Evolutionary conservation across 345 rosid species (phyloP).

Genomic region (Cardamine resedifolia): DNA sequence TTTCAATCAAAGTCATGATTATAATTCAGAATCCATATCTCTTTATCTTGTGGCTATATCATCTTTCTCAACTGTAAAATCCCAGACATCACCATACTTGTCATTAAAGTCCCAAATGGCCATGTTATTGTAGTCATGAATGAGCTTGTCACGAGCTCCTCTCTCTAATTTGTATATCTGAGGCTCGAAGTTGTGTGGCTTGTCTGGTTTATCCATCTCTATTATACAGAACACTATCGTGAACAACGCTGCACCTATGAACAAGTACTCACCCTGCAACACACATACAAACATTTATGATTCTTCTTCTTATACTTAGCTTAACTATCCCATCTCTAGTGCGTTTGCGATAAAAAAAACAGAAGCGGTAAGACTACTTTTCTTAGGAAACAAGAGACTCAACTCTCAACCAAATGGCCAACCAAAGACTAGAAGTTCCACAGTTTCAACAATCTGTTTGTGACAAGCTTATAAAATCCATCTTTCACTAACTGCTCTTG

Average conservation of each 20-base stretch:
- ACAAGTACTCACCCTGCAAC: slow-evolving; percentile 74
- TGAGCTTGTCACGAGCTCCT: slow-evolving; percentile 87
- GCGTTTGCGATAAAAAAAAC: neutral
- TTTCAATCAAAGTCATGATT: slow-evolving; percentile 2
- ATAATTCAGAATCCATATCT: slow-evolving; percentile 1
- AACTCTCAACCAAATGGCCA: neutral
- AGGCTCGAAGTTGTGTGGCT: slow-evolving; percentile 92
- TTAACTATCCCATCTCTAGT: neutral
- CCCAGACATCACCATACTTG: slow-evolving; percentile 93
- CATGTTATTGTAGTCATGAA: slow-evolving; percentile 82
- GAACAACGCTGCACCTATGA: slow-evolving; percentile 75
- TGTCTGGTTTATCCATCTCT: slow-evolving; percentile 90
- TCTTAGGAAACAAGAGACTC: neutral
- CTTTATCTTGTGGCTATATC: slow-evolving; percentile 60
- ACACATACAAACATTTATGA: slow-evolving; percentile 9
- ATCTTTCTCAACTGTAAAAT: slow-evolving; percentile 65
- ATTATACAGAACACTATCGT: slow-evolving; percentile 62
- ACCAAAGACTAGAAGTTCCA: neutral
- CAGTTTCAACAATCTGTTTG: neutral
- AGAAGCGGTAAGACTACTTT: neutral
- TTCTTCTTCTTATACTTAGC: neutral
- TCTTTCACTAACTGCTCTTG: neutral
- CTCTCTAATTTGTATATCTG: slow-evolving; percentile 85
- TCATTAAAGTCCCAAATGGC: slow-evolving; percentile 91
- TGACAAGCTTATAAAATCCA: neutral